Base-by-base conservation (phyloP, 306 rosid species). In the Quercus rubra region DNA sequence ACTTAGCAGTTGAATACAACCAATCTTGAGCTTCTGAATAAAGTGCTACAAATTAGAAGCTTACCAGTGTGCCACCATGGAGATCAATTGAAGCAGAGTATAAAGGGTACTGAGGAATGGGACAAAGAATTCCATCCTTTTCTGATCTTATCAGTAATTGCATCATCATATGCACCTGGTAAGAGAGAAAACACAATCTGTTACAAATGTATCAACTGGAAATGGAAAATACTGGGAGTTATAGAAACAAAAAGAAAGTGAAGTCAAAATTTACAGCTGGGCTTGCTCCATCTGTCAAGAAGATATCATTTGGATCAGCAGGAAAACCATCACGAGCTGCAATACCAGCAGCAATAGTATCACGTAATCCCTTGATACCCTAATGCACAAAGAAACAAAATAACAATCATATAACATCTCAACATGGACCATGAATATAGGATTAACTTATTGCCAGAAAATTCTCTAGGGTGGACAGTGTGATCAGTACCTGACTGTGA, bases 201-300 rank as follows among this genome's bases (percentile, higher is more conserved):
- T 23, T 15, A 76, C 67, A 23, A 49, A 35, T 28, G 15, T 31
- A 55, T n/a, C 28, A 21, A 12, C 5, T 72, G 51, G 57, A 59
- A 55, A 70, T 43, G 17, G 73, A 77, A 43, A 59, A 61, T 7
- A 12, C 1, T 19, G 28, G 17, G 8, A 21, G 52, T 21, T 70
- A 70, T 25, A 67, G 63, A 85, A 59, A 3, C 28, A 38, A 74
- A 21, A 64, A 46, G 15, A 21, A 20, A 41, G 69, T 41, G 11
- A 55, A 71, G 41, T 57, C 51, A 76, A 75, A 74, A 73, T 62
- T 75, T 86, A 94, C 97, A 69, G 88, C 97, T 30, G 97, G 98
- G 85, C 96, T 94, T 83, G 98, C 98, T 69, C 98, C 97, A 73
- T 92, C 97, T n/a, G 98, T 92, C 85, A 94, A 83, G 87, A 91